A percentile compares a stretch with the other conserved stretches of the same genome.
Conservation (phyloP, 495 filamentous ascomycete species). For the Aspergillus biplanus region DNA sequence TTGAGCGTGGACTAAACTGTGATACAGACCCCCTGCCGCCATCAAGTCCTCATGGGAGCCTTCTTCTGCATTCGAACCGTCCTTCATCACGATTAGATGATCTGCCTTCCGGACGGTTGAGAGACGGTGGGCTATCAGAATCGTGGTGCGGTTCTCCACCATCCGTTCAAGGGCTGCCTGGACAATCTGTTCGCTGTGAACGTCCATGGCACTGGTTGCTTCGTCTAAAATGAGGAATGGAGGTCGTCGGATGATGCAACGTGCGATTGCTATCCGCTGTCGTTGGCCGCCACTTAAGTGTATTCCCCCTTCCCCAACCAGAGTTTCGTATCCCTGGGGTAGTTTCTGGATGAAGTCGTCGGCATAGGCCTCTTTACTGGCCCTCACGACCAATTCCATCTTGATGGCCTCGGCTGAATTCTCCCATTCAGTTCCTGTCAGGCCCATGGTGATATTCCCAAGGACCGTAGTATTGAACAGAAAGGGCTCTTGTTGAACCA, state of each 20-base stretch:
- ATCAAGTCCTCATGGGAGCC: conserved; percentile 49
- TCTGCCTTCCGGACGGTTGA: conserved; percentile 58
- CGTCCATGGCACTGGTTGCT: conserved; percentile 55
- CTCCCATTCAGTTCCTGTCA: conserved; percentile 63
- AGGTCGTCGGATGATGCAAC: conserved; percentile 78
- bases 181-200: conserved; percentile 49
- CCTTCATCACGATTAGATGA: conserved; percentile 54
- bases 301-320: conserved; percentile 39
- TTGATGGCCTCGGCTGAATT: conserved; percentile 53
- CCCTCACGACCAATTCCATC: conserved; percentile 35
- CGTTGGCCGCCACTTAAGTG: conserved; percentile 52
- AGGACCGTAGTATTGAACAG: conserved; percentile 71
- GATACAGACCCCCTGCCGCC: conserved; percentile 46
- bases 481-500: conserved; percentile 72
- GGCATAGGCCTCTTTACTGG: conserved; percentile 33
- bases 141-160: conserved; percentile 41
- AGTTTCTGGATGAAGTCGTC: conserved; percentile 39
- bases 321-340: conserved; percentile 41
- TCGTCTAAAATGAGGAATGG: conserved; percentile 73
- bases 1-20: conserved; percentile 43
- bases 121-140: conserved; percentile 60
- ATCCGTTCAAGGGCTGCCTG: conserved; percentile 49
- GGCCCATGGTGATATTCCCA: conserved; percentile 65
- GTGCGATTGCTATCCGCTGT: conserved; percentile 69
- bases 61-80: conserved; percentile 51